Evolutionary conservation across 352 stramenopile genomes (phyloP), one percentile per base, ranked within the genome.

Genomic region (Phytopythium ostracodes): DNA sequence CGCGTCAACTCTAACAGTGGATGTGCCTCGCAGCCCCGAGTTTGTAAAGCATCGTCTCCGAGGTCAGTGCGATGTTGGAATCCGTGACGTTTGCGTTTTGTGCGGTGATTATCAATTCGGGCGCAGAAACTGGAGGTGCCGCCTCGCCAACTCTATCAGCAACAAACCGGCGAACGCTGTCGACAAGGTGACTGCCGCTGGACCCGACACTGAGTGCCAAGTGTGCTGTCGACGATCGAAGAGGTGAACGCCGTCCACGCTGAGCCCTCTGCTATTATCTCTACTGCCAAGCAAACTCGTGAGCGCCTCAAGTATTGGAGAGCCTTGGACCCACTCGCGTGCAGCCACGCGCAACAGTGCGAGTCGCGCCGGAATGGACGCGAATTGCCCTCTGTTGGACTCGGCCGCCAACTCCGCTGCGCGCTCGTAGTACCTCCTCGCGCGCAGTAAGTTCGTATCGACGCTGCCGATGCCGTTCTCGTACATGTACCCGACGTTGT

Each of bases 401-500:
- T 25, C 65, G 6, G 68, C 56, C 6, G 78, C 76, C 4, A 94
- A 57, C 38, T 89, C 79, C 29, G 87, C 29, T 12, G 79, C 73
- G 6, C 79, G 75, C 20, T 68, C 31, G 65, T 91, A 94, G 66
- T 94, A 94, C 29, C 79, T 67, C 20, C 76, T 67, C 0, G 84
- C 82, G 35, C 84, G 72, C 2, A 77, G 67, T 15, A 82, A 57
- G 46, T 90, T 88, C 17, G 68, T 56, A 7, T 62, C 27, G 17
- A 92, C 67, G 17, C 75, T 74, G 22, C 78, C 76, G 25, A 86
- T 63, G 9, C 82, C 82, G 33, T 81, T 76, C 53, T 94, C 84
- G 55, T 90, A 75, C 72, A 94, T 91, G 59, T 84, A 71, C 4
- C 82, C 84, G 18, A 89, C 82, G 62, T 87, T 92, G 44, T 88